These are phyloP conservation scores for Iris macrosiphon DNA, from an alignment of 106 monocot species.

Conservation along the genomic window DNA sequence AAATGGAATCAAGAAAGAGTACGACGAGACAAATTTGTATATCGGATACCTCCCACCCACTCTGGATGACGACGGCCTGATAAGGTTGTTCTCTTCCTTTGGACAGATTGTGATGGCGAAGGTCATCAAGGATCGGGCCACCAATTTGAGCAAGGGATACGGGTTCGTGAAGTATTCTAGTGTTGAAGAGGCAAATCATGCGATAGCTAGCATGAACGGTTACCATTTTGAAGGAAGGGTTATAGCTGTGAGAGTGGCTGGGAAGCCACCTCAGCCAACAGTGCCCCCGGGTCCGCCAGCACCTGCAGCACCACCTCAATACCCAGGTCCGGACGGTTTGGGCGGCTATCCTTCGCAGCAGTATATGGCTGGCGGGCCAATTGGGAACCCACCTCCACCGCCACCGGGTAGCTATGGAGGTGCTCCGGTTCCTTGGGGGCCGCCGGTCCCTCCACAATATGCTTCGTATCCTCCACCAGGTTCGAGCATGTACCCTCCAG, in stretches of 20 bases:
- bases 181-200: slow-evolving; percentile 62
- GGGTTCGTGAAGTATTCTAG: slow-evolving; percentile 93
- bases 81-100: slow-evolving; percentile 63
- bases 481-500: slow-evolving; percentile 19
- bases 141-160: slow-evolving; percentile 81
- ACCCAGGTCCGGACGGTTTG: slow-evolving; percentile 23
- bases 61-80: slow-evolving; percentile 72
- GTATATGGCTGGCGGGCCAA: slow-evolving; percentile 28
- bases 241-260: slow-evolving; percentile 88
- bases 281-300: slow-evolving; percentile 64
- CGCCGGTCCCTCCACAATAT: slow-evolving; percentile 36
- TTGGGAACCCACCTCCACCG: slow-evolving; percentile 28
- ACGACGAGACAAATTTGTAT: slow-evolving; percentile 90
- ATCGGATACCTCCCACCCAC: slow-evolving; percentile 80
- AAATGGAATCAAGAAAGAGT: slow-evolving; percentile 64
- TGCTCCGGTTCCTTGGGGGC: slow-evolving; percentile 52
- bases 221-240: slow-evolving; percentile 74
- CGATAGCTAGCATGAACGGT: slow-evolving; percentile 78
- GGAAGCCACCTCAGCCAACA: slow-evolving; percentile 77
- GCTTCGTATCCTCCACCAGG: slow-evolving; percentile 38
- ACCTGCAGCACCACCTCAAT: slow-evolving; percentile 26
- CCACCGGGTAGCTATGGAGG: slow-evolving; percentile 45
- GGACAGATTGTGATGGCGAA: slow-evolving; percentile 94
- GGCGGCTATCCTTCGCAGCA: slow-evolving; percentile 72
- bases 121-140: slow-evolving; percentile 82